Evolutionary conservation across 352 stramenopile species (phyloP).

Genomic region (Pythium brachiatum): DNA sequence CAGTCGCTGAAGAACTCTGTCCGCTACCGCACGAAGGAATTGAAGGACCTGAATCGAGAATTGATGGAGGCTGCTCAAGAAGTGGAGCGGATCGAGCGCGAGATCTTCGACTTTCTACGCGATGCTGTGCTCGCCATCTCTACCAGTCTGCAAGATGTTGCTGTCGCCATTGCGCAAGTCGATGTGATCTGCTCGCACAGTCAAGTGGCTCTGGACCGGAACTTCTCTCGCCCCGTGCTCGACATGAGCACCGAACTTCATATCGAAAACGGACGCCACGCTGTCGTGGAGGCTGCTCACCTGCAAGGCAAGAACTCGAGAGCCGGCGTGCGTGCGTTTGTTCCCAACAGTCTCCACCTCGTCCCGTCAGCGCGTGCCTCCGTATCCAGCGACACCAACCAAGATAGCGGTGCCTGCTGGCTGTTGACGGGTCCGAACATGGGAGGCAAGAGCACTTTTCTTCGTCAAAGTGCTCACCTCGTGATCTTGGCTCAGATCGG

Average conservation of each 20-base stretch:
- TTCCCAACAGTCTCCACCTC: constrained; percentile 75
- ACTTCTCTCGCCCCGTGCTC: constrained; percentile 57
- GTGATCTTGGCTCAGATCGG: constrained; percentile 81
- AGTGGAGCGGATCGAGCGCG: constrained; percentile 47
- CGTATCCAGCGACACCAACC: background rate
- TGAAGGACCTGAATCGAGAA: constrained; percentile 59
- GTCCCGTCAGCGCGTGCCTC: background rate
- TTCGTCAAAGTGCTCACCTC: constrained; percentile 75
- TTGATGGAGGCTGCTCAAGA: constrained; percentile 54
- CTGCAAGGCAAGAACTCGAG: constrained; percentile 46
- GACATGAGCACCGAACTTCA: constrained; percentile 57
- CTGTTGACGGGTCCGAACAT: constrained; percentile 88
- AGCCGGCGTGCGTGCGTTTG: constrained; percentile 47
- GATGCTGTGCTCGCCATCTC: constrained; percentile 32
- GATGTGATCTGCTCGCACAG: constrained; percentile 68
- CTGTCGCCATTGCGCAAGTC: constrained; percentile 47
- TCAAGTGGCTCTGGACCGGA: constrained; percentile 59
- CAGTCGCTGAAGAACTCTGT: constrained; percentile 70
- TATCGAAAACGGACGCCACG: constrained; percentile 63
- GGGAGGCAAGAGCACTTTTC: constrained; percentile 86
- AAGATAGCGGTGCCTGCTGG: constrained; percentile 45
- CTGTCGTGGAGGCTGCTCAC: constrained; percentile 65
- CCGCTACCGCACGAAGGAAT: constrained; percentile 62
- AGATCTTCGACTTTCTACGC: constrained; percentile 52
- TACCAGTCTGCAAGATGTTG: constrained; percentile 41